Evolutionary conservation across 106 monocot species (phyloP), one percentile per base, ranked within the genome.

Genomic region (Cymbidium sinense): DNA sequence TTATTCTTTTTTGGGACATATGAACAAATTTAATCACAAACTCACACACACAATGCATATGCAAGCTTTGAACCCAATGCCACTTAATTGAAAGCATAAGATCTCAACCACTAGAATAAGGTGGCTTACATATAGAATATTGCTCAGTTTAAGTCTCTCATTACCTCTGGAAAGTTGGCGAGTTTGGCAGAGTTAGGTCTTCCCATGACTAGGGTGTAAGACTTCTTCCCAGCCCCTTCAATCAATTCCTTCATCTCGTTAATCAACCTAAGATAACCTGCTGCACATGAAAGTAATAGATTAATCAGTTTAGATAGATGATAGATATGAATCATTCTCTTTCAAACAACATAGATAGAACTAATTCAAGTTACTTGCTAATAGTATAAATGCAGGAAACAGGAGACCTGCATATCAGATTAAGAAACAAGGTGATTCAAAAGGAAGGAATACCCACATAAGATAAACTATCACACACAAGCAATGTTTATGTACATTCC

Each of bases 101-200:
- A n/a, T n/a, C n/a, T n/a, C n/a, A n/a, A n/a, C n/a, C n/a, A n/a
- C n/a, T n/a, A n/a, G n/a, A n/a, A n/a, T n/a, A n/a, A n/a, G n/a
- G n/a, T n/a, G n/a, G n/a, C n/a, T n/a, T n/a, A n/a, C n/a, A n/a
- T n/a, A n/a, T n/a, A n/a, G n/a, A n/a, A 43, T 33, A 36, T 50
- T 9, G 43, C 11, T 47, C 27, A 70, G 3, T 58, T 29, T 39
- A 23, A 44, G 10, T 19, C 52, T 47, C 34, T 70, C 44, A 62
- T 70, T 76, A 98, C 96, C 94, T 98, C 96, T 58, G 96, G 96
- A 74, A 94, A 98, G 55, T 98, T 98, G n/a, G 94, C 96, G 79
- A 98, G 91, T 81, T 98, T 98, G 65, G 86, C 88, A 50, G 96
- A 70, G 50, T 85, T 94, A 75, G 96, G 96, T 80, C 94, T 88